Base-by-base conservation (phyloP, 176 grass and related monocot species). In the Metroxylon sagu region DNA sequence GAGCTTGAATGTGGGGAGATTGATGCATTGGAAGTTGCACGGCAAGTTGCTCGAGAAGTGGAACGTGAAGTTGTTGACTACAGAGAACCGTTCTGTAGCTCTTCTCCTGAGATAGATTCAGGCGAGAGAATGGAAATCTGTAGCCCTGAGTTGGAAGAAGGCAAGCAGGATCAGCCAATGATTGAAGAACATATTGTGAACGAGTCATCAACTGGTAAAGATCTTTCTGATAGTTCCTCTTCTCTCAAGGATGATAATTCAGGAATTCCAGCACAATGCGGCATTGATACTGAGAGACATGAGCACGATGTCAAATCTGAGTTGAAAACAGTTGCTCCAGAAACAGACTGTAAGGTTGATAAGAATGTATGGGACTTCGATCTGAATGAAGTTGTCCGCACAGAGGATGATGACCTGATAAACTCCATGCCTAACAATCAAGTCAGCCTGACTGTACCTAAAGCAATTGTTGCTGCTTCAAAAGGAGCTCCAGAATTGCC, bases 21-120 rank as follows among this genome's bases (percentile, higher is more conserved):
- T 14, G 87, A 90, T 64, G 87, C 87, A 66, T 73, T 90, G 15
- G 82, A 90, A 75, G 79, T 87, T 60, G 84, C 84, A 23, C 71
- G 79, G 16, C 49, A 82, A 43, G 84, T 87, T 56, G 84, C 84
- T 56, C 79, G 82, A 55, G 79, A 81, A 80, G 87, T 90, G 19
- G 79, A 87, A 53, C 67, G 58, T 10, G 84, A 87, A 57, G 84
- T 90, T 49, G 85, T 85, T 52, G 87, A 90, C 65, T 90, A 90
- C 29, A 85, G 87, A 73, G 87, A 74, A 65, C 61, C 71, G 6
- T 85, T 79, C 59, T 90, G 87, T 68, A 68, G 79, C 61, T 71
- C 35, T 43, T 43, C 68, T 71, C 85, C 87, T 74, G 87, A 90
- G 51, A 71, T 76, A 18, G 82, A 79, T 49, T 58, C 67, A 64